A percentile compares a stretch with the other conserved stretches of the same genome.
phyloP scores from a whole-genome alignment of 1,284 basidiomycete genomes.

The Schizophyllum amplum region DNA sequence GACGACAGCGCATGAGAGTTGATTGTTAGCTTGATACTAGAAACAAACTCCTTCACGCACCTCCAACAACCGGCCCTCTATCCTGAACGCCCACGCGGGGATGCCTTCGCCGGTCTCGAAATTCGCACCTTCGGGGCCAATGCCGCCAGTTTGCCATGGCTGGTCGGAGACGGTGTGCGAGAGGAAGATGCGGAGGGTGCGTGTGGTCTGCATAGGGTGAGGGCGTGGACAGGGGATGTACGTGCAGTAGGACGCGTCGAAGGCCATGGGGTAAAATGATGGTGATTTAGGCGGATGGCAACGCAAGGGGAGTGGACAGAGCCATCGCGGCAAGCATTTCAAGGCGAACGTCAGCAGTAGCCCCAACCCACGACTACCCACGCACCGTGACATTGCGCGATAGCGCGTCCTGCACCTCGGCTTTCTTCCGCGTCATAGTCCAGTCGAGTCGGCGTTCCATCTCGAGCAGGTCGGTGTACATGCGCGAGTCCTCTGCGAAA shows the following conservation, averaged over 20 bases:
- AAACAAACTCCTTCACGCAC: constrained; percentile 27
- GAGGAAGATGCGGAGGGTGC: constrained; percentile 83
- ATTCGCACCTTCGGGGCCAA: constrained; percentile 28
- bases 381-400: constrained; percentile 50
- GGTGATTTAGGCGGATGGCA: not conserved
- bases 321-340: not conserved
- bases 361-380: constrained; percentile 2
- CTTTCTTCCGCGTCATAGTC: constrained; percentile 87
- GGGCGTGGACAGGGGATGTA: not conserved
- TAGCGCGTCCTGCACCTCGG: constrained; percentile 83
- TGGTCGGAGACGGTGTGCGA: constrained; percentile 87
- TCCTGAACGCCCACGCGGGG: constrained; percentile 84
- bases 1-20: too few species aligned
- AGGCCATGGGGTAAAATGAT: not conserved
- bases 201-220: constrained; percentile 51
- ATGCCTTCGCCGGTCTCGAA: constrained; percentile 70
- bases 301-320: not conserved
- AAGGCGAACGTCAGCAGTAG: not conserved
- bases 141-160: constrained; percentile 62
- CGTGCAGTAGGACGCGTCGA: not conserved
- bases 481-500: constrained; percentile 71
- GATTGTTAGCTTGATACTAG: too few species aligned
- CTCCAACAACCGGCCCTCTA: constrained; percentile 85
- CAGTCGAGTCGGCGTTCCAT: constrained; percentile 93
- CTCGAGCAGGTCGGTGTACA: constrained; percentile 82